Evolutionary conservation across 352 stramenopile species (phyloP).

Genomic region (Globisporangium recalcitrans): DNA sequence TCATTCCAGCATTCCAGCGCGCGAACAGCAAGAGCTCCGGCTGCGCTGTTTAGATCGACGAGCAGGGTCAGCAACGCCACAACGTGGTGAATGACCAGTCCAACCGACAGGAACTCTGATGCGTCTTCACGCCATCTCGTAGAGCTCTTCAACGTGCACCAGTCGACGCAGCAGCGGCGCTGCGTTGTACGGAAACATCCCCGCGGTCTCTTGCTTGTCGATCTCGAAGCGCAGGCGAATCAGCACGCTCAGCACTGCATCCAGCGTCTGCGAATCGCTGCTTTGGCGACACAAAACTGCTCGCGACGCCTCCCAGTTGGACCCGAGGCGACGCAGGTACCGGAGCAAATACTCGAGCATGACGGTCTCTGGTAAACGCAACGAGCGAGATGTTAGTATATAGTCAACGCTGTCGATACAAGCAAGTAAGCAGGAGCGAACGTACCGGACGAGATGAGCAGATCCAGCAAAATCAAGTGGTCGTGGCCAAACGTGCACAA

Average conservation of each 20-base stretch:
- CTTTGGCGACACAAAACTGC: conserved; percentile 17
- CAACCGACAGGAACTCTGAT: not conserved
- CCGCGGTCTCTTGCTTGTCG: conserved; percentile 31
- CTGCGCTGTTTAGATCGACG: no score
- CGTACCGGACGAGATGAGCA: conserved; percentile 67
- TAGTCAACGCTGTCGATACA: not conserved
- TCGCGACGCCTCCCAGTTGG: conserved; percentile 27
- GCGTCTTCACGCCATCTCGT: conserved; percentile 25
- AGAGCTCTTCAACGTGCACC: conserved; percentile 42
- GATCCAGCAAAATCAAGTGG: conserved; percentile 63
- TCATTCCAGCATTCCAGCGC: no score
- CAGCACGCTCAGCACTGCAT: conserved; percentile 43
- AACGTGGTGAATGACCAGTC: no score
- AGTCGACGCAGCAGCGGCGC: conserved; percentile 42
- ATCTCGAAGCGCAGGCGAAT: conserved; percentile 66
- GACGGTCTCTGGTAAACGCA: conserved; percentile 36
- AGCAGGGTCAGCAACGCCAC: no score
- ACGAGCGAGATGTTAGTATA: not conserved
- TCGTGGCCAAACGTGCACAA: conserved; percentile 42
- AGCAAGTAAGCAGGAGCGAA: not conserved
- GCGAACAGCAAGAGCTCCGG: no score
- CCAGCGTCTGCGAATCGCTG: conserved; percentile 13
- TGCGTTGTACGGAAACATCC: conserved; percentile 53
- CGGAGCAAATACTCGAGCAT: conserved; percentile 61
- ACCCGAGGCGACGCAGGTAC: conserved; percentile 38